Evolutionary conservation across 1,139 yeast species (phyloP).

Genomic region (Pichia sp.): DNA sequence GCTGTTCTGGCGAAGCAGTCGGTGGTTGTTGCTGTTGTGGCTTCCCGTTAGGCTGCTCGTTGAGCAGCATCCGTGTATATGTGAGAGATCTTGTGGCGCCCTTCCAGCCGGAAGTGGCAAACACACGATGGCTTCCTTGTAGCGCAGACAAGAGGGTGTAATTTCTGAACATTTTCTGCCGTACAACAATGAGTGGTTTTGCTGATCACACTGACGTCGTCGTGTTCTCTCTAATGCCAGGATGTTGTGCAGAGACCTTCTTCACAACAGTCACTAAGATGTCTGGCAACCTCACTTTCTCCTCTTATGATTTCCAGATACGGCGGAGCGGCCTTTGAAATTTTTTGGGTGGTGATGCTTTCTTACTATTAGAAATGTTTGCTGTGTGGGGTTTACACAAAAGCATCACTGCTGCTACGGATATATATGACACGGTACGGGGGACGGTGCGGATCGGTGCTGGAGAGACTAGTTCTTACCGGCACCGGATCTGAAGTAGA

Average conservation of each 20-base stretch:
- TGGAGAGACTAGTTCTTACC: slow-evolving; percentile 61
- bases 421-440: too few species aligned
- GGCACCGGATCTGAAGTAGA: slow-evolving; percentile 94
- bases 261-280: background rate
- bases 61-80: background rate
- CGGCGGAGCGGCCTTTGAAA: background rate
- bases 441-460: background rate
- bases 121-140: background rate
- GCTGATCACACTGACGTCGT: too few species aligned
- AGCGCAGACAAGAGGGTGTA: background rate
- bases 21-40: background rate
- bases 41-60: background rate
- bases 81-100: background rate
- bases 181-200: too few species aligned
- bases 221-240: too few species aligned
- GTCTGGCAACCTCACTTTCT: background rate
- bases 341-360: background rate
- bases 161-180: background rate
- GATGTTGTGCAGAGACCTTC: too few species aligned
- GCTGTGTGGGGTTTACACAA: background rate
- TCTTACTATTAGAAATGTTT: too few species aligned
- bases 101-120: background rate
- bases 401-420: too few species aligned
- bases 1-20: background rate
- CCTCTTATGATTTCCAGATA: background rate